Evolutionary conservation across 106 monocot species (phyloP), one percentile per base, ranked within the genome.

Genomic region (Ottelia alismoides): DNA sequence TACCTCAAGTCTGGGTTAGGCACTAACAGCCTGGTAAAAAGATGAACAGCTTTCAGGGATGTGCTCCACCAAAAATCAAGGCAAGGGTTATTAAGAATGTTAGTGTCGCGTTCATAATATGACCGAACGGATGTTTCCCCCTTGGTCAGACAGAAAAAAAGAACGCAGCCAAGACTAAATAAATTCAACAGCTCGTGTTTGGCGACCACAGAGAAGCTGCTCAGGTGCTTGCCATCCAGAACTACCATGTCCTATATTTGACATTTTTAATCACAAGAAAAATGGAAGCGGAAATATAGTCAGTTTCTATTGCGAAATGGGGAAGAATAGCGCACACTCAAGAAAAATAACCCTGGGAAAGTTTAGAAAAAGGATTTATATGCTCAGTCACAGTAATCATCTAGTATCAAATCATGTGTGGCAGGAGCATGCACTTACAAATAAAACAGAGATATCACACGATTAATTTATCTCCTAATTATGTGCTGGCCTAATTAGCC

Each of bases 201-300:
- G 90, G 52, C 90, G 82, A 25, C 77, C 90, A 62, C 72, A 65
- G 56, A 72, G 76, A 62, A 99, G 85, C 53, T 90, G 98, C 57
- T 99, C 98, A 46, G 98, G 98, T 62, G 98, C 89, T 78, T 85
- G 98, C 98, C 98, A 99, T 24, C 98, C 98, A 45, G 82, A 79
- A 62, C 82, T 99, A 55, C 98, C 98, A 74, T 61, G 63, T 21
- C 85, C 98, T 99, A 35, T 0, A 70, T 18, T 11, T 50, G 30
- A 58, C 69, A 30, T n/a, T 47, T 22, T 40, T 12, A n/a, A n/a
- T n/a, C n/a, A n/a, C n/a, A n/a, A n/a, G n/a, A n/a, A n/a, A n/a
- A n/a, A n/a, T n/a, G n/a, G n/a, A n/a, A n/a, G n/a, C n/a, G n/a
- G n/a, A n/a, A n/a, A n/a, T n/a, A n/a, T n/a, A n/a, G n/a, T 28